phyloP scores from a whole-genome alignment of 2,329 filamentous ascomycete species.

The Ceratocystis cacaofunesta region DNA sequence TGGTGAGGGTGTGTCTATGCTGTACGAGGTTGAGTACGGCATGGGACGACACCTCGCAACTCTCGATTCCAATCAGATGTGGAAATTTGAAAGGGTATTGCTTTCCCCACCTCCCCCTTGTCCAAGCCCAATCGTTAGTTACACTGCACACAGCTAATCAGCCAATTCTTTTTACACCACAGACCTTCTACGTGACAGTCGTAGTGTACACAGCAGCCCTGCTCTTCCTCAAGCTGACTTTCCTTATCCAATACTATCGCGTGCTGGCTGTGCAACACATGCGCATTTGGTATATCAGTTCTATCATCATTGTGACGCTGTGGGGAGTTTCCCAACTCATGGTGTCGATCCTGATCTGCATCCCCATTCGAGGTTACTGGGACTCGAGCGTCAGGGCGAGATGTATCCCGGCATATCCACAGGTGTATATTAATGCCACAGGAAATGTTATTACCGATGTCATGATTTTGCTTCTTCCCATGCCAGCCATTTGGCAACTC shows the following conservation, averaged over 20 bases:
- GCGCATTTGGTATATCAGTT: conserved; percentile 20
- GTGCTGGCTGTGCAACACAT: conserved; percentile 22
- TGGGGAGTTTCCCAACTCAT: conserved; percentile 22
- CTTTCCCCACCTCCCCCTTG: neutral
- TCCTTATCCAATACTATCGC: conserved; percentile 27
- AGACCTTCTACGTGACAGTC: conserved; percentile 24
- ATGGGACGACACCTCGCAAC: conserved; percentile 18
- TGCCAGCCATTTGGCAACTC: conserved; percentile 21
- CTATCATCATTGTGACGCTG: conserved; percentile 21
- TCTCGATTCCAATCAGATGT: conserved; percentile 1
- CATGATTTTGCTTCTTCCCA: conserved; percentile 20
- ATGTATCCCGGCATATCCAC: conserved; percentile 19
- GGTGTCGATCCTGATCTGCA: conserved; percentile 21
- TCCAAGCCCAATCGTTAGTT: neutral
- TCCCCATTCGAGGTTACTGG: conserved; percentile 22
- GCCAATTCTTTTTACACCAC: neutral
- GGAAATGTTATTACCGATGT: conserved; percentile 23
- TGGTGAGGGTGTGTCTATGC: conserved; percentile 2
- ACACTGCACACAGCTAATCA: neutral
- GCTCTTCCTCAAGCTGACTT: conserved; percentile 24
- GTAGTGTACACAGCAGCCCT: conserved; percentile 24
- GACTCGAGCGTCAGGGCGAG: conserved; percentile 18
- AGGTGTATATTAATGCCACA: conserved; percentile 21
- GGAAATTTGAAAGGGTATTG: conserved; percentile 16
- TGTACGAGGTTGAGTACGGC: conserved; percentile 16